These are phyloP conservation scores for Helichrysum umbraculigerum DNA, from an alignment of 129 eudicot genomes.

Conservation along the genomic window DNA sequence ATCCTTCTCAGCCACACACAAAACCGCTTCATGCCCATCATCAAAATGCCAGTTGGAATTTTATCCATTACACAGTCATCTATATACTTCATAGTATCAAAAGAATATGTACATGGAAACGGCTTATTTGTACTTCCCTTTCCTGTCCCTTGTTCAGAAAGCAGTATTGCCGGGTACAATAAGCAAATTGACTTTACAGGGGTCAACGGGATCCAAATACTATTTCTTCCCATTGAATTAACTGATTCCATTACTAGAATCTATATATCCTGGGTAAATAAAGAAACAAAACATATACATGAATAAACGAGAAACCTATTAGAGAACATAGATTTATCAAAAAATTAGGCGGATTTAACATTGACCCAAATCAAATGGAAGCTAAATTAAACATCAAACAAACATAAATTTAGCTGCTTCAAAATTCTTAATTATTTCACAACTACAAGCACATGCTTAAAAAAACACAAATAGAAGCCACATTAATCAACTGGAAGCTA, in stretches of 20 bases:
- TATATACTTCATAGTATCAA: not conserved
- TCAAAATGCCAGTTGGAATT: constrained; percentile 14
- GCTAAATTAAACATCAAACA: constrained; percentile 16
- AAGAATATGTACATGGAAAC: constrained; percentile 13
- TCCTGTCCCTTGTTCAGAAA: constrained; percentile 19
- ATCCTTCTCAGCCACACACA: constrained; percentile 9
- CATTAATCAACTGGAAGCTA: not conserved
- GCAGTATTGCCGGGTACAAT: not conserved
- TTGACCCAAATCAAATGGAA: not conserved
- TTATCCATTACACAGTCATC: constrained; percentile 10
- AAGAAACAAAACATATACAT: constrained; percentile 10
- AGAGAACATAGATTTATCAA: not conserved
- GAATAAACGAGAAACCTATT: not conserved
- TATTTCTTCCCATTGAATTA: constrained; percentile 33
- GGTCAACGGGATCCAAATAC: constrained; percentile 37
- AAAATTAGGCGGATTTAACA: no score
- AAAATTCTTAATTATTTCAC: not conserved
- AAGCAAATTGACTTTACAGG: constrained; percentile 34
- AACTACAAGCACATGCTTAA: not conserved
- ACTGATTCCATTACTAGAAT: constrained; percentile 33
- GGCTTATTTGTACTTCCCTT: constrained; percentile 15
- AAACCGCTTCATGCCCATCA: constrained; percentile 24
- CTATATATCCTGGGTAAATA: not conserved
- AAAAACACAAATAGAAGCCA: not conserved
- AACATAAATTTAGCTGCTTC: constrained; percentile 5